Evolutionary conservation across 805 yeast species (phyloP).

Genomic region (Zygoascus flipseniorum): DNA sequence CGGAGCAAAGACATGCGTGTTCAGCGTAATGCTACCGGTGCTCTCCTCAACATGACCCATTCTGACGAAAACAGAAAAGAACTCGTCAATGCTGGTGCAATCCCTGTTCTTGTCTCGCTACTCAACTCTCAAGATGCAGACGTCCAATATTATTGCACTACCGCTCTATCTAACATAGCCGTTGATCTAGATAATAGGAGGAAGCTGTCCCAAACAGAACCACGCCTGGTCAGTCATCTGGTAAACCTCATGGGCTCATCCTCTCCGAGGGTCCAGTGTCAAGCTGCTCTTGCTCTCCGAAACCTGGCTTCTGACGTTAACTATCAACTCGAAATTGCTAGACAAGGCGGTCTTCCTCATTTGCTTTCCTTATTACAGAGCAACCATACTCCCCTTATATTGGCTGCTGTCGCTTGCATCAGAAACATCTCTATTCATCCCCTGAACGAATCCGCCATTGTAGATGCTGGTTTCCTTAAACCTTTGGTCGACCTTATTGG

Average conservation of each 20-base stretch:
- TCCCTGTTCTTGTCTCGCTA: conserved; percentile 86
- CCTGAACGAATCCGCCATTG: conserved; percentile 86
- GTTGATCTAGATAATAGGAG: conserved; percentile 90
- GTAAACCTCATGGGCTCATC: conserved; percentile 89
- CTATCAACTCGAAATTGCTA: conserved; percentile 90
- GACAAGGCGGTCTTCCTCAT: conserved; percentile 92
- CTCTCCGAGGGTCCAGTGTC: conserved; percentile 94
- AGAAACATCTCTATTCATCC: conserved; percentile 97
- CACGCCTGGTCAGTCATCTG: conserved; percentile 78
- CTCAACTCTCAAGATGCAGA: conserved; percentile 85
- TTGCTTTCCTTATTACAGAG: conserved; percentile 84
- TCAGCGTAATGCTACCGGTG: conserved; percentile 98
- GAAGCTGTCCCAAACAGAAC: conserved; percentile 84
- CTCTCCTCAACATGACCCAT: conserved; percentile 95
- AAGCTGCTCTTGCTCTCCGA: conserved; percentile 92
- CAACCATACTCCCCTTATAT: conserved; percentile 80
- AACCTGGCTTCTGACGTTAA: conserved; percentile 93
- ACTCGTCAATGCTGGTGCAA: conserved; percentile 95
- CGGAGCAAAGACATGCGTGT: conserved; percentile 91
- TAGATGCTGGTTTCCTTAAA: conserved; percentile 91
- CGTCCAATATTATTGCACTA: conserved; percentile 96
- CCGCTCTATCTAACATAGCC: conserved; percentile 93
- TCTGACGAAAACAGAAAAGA: conserved; percentile 94
- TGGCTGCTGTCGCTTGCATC: conserved; percentile 97
- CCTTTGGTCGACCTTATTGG: conserved; percentile 76